phyloP scores from a whole-genome alignment of 768 basidiomycete species.

The Coprinellus micaceus region DNA sequence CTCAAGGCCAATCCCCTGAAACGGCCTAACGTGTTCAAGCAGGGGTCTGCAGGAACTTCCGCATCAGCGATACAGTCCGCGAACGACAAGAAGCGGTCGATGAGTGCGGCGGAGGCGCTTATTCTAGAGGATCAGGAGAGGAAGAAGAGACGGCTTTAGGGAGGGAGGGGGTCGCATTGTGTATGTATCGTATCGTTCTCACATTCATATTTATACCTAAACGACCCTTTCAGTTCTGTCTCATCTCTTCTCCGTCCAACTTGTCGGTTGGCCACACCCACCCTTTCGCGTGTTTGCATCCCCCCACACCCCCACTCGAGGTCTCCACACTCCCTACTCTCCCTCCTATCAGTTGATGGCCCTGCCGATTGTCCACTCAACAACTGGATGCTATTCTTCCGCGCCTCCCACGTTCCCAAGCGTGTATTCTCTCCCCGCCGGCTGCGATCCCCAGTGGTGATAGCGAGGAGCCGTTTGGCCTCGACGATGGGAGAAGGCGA shows the following conservation, averaged over 20 bases:
- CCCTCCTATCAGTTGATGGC: no score
- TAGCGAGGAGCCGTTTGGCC: background rate
- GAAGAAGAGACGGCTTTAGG: conserved; percentile 80
- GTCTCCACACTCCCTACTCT: no score
- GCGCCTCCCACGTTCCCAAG: conserved; percentile 1
- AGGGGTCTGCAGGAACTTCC: conserved; percentile 32
- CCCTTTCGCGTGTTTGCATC: no score
- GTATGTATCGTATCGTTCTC: conserved; percentile 5
- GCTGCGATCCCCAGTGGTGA: background rate
- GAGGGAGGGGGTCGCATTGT: conserved; percentile 29
- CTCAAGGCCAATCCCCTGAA: conserved; percentile 69
- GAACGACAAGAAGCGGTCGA: conserved; percentile 62
- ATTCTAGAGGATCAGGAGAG: conserved; percentile 90
- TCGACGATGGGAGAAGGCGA: background rate
- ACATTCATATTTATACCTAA: conserved; percentile 10
- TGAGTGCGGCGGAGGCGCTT: conserved; percentile 82
- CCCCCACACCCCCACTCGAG: no score
- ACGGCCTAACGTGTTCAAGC: conserved; percentile 72
- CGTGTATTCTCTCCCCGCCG: background rate
- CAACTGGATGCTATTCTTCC: no score
- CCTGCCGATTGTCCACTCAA: no score
- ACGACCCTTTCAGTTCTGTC: no score
- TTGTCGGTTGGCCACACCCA: no score
- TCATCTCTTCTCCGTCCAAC: no score
- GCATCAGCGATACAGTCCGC: conserved; percentile 31